phyloP scores from a whole-genome alignment of 441 rosid species.

The Erysimum pusillum region DNA sequence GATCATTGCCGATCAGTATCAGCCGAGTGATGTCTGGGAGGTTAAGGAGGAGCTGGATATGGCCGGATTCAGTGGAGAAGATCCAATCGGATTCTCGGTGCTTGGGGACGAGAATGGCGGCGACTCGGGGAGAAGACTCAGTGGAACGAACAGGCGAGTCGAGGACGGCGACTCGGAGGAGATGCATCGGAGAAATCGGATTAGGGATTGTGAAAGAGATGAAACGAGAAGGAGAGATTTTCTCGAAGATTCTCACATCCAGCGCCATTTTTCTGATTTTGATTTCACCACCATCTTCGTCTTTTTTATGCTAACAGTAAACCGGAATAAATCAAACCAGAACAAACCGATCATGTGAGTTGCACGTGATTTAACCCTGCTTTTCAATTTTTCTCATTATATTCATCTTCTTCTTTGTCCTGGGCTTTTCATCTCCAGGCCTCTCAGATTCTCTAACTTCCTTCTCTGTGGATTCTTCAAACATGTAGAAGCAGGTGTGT shows the following conservation, averaged over 20 bases:
- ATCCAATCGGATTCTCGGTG: conserved; percentile 81
- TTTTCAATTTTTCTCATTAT: neutral
- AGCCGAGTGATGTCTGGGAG: conserved; percentile 61
- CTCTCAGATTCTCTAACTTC: neutral
- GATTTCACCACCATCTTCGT: conserved; percentile 25
- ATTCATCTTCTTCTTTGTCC: neutral
- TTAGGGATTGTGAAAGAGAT: conserved; percentile 73
- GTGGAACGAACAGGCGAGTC: conserved; percentile 64
- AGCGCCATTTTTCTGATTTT: conserved; percentile 43
- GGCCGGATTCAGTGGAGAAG: conserved; percentile 86
- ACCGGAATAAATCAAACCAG: conserved; percentile 37
- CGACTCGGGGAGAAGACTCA: conserved; percentile 53
- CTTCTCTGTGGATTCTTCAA: neutral
- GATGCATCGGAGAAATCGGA: conserved; percentile 39
- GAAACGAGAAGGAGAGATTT: conserved; percentile 70
- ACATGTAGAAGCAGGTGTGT: neutral
- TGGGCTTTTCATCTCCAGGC: conserved; percentile 11
- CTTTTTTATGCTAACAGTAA: neutral
- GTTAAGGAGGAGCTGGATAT: conserved; percentile 74
- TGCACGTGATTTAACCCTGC: conserved; percentile 11
- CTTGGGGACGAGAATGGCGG: conserved; percentile 74
- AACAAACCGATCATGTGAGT: conserved; percentile 34
- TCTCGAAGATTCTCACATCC: conserved; percentile 56
- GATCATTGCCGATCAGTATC: conserved; percentile 60
- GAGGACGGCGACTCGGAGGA: conserved; percentile 76